These are phyloP conservation scores for Coemansia sp. DNA, from an alignment of 192 early-diverging fungal species.

Conservation along the genomic window DNA sequence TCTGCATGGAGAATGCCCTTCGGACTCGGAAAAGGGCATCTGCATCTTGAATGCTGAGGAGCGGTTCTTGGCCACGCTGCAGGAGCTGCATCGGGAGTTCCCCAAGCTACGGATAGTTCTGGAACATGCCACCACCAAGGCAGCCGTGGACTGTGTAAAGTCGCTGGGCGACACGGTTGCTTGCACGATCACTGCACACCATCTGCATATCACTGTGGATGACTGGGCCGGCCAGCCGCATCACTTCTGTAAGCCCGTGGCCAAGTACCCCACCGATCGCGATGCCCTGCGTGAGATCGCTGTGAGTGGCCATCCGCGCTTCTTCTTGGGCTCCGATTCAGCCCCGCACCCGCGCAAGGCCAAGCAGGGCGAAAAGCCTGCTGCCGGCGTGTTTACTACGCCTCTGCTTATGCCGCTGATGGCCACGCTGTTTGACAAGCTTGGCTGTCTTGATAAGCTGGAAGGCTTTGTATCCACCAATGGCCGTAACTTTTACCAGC, in stretches of 20 bases:
- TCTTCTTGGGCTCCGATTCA: slow-evolving; percentile 96
- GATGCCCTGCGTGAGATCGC: slow-evolving; percentile 81
- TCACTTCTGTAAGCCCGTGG: slow-evolving; percentile 98
- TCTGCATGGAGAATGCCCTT: slow-evolving; percentile 93
- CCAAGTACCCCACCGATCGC: slow-evolving; percentile 91
- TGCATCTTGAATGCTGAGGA: slow-evolving; percentile 97
- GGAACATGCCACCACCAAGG: slow-evolving; percentile 94
- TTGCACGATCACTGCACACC: slow-evolving; percentile 95
- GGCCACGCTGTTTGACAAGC: slow-evolving; percentile 82
- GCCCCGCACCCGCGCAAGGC: slow-evolving; percentile 87
- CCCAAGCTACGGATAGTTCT: slow-evolving; percentile 93
- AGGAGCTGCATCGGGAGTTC: slow-evolving; percentile 83
- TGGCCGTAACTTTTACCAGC: slow-evolving; percentile 83
- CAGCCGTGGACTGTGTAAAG: slow-evolving; percentile 90
- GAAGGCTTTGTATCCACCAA: slow-evolving; percentile 79
- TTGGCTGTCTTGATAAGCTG: slow-evolving; percentile 79
- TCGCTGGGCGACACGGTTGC: slow-evolving; percentile 87
- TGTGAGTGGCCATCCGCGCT: slow-evolving; percentile 84
- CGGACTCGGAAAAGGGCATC: slow-evolving; percentile 77
- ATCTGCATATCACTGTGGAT: slow-evolving; percentile 85
- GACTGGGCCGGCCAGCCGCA: slow-evolving; percentile 98
- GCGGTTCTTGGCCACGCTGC: slow-evolving; percentile 80
- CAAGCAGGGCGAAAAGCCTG: slow-evolving; percentile 75
- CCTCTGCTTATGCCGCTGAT: slow-evolving; percentile 82
- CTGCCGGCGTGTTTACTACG: slow-evolving; percentile 94